These are phyloP conservation scores for Solanum arcanum DNA, from an alignment of 257 asterid genomes.

Conservation along the genomic window DNA sequence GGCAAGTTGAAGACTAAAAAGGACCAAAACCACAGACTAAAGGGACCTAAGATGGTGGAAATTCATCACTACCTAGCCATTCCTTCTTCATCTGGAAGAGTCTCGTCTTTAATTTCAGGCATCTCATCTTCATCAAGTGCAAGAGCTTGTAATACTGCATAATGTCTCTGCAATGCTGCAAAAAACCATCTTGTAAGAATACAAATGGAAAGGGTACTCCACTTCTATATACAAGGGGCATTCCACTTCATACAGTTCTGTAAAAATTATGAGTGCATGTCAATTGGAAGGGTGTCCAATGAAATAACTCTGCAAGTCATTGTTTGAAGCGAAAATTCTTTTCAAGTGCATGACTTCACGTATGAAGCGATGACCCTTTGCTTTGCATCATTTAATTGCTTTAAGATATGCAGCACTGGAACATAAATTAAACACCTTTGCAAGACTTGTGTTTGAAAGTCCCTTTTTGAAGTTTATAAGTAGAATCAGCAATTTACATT, in stretches of 20 bases:
- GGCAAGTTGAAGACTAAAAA: background rate
- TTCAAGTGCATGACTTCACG: background rate
- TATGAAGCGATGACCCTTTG: background rate
- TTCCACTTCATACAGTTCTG: background rate
- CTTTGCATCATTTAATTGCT: background rate
- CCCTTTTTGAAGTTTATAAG: background rate
- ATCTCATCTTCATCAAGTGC: conserved; percentile 95
- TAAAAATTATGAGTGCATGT: background rate
- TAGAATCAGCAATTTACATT: background rate
- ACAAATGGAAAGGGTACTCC: background rate
- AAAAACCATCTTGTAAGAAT: background rate
- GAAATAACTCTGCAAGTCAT: background rate
- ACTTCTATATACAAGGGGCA: background rate
- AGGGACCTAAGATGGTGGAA: background rate
- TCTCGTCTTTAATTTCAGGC: conserved; percentile 88
- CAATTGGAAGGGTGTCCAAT: background rate
- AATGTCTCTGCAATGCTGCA: conserved; percentile 94
- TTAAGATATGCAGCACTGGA: background rate
- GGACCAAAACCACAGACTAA: background rate
- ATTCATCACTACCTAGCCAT: conserved; percentile 50
- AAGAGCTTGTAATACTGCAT: conserved; percentile 86
- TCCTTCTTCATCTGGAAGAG: conserved; percentile 98
- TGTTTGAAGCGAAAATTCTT: background rate
- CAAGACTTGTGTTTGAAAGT: background rate
- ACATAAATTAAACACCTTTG: background rate